Conservation (phyloP, 2,329 filamentous ascomycete species). For the Uncinocarpus reesii region DNA sequence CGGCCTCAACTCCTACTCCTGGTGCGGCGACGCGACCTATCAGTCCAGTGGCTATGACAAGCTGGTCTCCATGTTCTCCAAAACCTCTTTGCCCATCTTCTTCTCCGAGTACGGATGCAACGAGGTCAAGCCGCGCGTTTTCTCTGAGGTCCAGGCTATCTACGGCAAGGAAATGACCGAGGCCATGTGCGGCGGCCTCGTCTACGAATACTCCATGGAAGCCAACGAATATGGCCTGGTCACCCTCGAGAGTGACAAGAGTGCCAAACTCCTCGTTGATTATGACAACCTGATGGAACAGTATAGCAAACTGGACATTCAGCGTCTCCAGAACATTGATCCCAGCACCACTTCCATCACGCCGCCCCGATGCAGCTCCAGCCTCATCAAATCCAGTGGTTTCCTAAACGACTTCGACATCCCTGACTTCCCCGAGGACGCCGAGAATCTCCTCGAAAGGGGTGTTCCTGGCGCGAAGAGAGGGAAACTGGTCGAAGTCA, state of each 20-base stretch:
- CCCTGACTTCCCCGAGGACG: constrained; percentile 56
- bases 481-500: constrained; percentile 55
- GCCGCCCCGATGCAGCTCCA: constrained; percentile 54
- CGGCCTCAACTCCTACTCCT: constrained; percentile 59
- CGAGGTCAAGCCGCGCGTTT: constrained; percentile 45
- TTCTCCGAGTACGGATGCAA: constrained; percentile 61
- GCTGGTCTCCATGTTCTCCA: constrained; percentile 49
- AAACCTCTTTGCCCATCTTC: constrained; percentile 52
- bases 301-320: constrained; percentile 64
- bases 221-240: constrained; percentile 48
- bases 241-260: constrained; percentile 44
- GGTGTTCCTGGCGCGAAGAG: constrained; percentile 57
- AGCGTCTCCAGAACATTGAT: constrained; percentile 53
- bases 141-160: constrained; percentile 51
- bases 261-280: constrained; percentile 51
- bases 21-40: constrained; percentile 52
- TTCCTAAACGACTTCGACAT: constrained; percentile 76
- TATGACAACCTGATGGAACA: constrained; percentile 65
- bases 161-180: constrained; percentile 51
- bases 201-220: constrained; percentile 44
- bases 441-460: constrained; percentile 61
- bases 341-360: constrained; percentile 44
- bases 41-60: constrained; percentile 45
- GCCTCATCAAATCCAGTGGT: constrained; percentile 53
- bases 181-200: constrained; percentile 48